These are phyloP conservation scores for Podospora bellae-mahoneyi DNA, from an alignment of 495 filamentous ascomycete genomes.

Conservation along the genomic window DNA sequence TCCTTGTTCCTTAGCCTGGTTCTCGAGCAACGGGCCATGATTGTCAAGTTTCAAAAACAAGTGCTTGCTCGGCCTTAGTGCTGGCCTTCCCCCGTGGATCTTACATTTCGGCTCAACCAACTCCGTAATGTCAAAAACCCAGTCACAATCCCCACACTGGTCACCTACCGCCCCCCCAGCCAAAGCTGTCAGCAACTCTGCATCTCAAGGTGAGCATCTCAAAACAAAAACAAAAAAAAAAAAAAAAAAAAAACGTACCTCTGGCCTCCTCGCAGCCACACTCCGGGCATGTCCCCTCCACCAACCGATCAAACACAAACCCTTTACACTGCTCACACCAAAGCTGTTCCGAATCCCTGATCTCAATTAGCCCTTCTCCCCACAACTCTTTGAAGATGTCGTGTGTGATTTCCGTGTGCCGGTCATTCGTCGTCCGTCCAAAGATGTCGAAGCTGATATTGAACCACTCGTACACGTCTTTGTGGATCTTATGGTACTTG, in stretches of 20 bases:
- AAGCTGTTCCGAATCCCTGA: slow-evolving; percentile 65
- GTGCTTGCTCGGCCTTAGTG: slow-evolving; percentile 57
- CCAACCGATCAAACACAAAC: slow-evolving; percentile 83
- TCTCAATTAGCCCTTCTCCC: slow-evolving; percentile 67
- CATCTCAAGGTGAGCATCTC: not conserved
- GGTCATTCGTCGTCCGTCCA: slow-evolving; percentile 67
- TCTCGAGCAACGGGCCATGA: slow-evolving; percentile 66
- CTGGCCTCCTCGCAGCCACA: slow-evolving; percentile 78
- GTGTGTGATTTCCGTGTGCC: slow-evolving; percentile 78
- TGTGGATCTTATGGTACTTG: slow-evolving; percentile 75
- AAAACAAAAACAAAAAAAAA: not conserved
- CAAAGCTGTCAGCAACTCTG: not conserved
- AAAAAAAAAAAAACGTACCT: slow-evolving; percentile 35
- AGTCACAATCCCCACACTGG: slow-evolving; percentile 77
- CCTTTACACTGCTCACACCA: slow-evolving; percentile 75
- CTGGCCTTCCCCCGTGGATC: slow-evolving; percentile 72
- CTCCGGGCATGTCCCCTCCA: slow-evolving; percentile 76
- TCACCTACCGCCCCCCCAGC: slow-evolving; percentile 16
- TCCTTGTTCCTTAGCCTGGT: slow-evolving; percentile 57
- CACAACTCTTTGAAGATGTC: slow-evolving; percentile 73
- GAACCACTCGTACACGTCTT: slow-evolving; percentile 74
- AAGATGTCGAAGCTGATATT: slow-evolving; percentile 49
- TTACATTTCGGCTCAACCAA: slow-evolving; percentile 65
- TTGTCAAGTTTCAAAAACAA: slow-evolving; percentile 77
- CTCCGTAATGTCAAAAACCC: slow-evolving; percentile 72